Evolutionary conservation across 202 grass and related monocot genomes (phyloP), one percentile per base, ranked within the genome.

Genomic region (Setaria viridis): DNA sequence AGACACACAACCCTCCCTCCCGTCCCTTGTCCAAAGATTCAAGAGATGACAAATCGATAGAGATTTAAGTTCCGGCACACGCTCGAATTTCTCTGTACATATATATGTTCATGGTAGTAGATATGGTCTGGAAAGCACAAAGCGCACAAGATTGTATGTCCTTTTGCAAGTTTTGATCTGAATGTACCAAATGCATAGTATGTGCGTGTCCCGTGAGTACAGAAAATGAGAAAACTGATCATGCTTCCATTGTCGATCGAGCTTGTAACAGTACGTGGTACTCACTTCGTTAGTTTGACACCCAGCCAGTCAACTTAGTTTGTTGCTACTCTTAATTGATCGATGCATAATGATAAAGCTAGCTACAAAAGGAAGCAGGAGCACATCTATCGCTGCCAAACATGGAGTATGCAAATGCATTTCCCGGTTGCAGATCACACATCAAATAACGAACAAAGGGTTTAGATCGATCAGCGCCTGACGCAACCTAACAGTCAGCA

Each of bases 21-120:
- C 59, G 32, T 19, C 77, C 85, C 48, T 85, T 85, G 72, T 78
- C 82, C 85, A 91, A 77, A 82, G 49, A 85, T 82, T 88, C 57
- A 53, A 73, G 49, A 82, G 69, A 88, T 81, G 85, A 77, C 25
- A 80, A 65, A 78, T 67, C 70, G 71, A 43, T 81, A 88, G 77
- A 67, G 48, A 25, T 83, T 85, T 77, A 78, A 66, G 50, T 59
- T 66, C 59, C 16, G 41, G 43, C 30, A 4, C 41, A 58, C 67
- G 73, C 3, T 80, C 62, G 47, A 79, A 54, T 59, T 71, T n/a
- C 8, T 46, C 3, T 85, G 56, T 84, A 76, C 63, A 87, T 84
- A 76, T 70, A 87, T 80, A 77, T 82, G 80, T 82, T 82, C 10
- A 4, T 72, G 41, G 17, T 62, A 49, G 46, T 82, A 72, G 63